phyloP scores from a whole-genome alignment of 2,329 filamentous ascomycete species.

The Drechslerella stenobrocha region DNA sequence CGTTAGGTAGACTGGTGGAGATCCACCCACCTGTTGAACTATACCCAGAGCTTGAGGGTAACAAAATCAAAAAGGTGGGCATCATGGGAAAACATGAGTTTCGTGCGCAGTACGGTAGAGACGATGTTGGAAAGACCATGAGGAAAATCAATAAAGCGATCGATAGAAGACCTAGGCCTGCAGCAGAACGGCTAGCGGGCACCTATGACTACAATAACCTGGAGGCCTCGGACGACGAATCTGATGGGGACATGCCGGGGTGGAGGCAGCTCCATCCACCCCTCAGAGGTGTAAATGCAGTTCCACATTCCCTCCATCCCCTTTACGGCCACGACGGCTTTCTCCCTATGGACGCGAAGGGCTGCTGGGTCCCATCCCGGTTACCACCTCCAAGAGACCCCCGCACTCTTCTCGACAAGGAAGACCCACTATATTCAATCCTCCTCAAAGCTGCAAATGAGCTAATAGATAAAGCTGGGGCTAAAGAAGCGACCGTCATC shows the following conservation, averaged over 20 bases:
- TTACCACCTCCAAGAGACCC: constrained; percentile 9
- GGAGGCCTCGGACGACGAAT: not conserved
- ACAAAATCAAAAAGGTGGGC: not conserved
- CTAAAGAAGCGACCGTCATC: not conserved
- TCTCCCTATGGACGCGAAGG: constrained; percentile 12
- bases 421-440: constrained; percentile 19
- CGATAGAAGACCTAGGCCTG: too few species aligned
- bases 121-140: constrained; percentile 1
- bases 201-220: not conserved
- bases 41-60: constrained; percentile 15
- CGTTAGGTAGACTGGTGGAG: constrained; percentile 5
- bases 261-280: constrained; percentile 27
- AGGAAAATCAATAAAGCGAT: not conserved
- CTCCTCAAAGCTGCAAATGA: constrained; percentile 15
- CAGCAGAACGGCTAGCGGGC: not conserved
- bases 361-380: constrained; percentile 17
- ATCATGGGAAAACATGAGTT: constrained; percentile 31
- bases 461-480: constrained; percentile 5
- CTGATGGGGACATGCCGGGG: constrained; percentile 7
- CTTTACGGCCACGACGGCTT: constrained; percentile 13
- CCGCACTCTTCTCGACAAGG: constrained; percentile 8
- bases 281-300: not conserved
- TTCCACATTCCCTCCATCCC: not conserved
- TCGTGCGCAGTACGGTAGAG: not conserved
- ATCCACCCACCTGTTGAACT: constrained; percentile 30